These are phyloP conservation scores for Peronospora belbahrii DNA, from an alignment of 352 stramenopile genomes.

Conservation along the genomic window DNA sequence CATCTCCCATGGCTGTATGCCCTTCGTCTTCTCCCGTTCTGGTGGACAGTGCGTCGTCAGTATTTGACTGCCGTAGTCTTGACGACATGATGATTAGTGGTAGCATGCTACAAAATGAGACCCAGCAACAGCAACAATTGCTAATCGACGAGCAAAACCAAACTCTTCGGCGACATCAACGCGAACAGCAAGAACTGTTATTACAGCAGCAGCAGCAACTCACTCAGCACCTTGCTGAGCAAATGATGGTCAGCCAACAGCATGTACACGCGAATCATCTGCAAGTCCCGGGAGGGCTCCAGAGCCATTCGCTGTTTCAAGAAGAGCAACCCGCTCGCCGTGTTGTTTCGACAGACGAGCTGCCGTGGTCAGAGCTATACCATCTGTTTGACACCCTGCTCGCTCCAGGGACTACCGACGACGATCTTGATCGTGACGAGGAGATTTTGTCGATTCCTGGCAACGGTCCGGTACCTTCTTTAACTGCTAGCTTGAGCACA, in stretches of 20 bases:
- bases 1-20: constrained; percentile 20
- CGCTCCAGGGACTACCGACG: constrained; percentile 33
- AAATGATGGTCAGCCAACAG: constrained; percentile 33
- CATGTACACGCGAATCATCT: constrained; percentile 12
- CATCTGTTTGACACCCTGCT: constrained; percentile 63
- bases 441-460: constrained; percentile 36
- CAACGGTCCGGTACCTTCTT: constrained; percentile 18
- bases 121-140: constrained; percentile 16
- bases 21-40: constrained; percentile 24
- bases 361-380: constrained; percentile 79
- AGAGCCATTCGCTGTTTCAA: constrained; percentile 60
- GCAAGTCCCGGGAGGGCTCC: constrained; percentile 32
- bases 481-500: constrained; percentile 8
- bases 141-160: constrained; percentile 27
- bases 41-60: constrained; percentile 24
- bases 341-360: constrained; percentile 61
- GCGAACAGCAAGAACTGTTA: constrained; percentile 25
- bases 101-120: constrained; percentile 14
- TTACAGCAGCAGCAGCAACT: constrained; percentile 23
- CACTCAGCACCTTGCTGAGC: constrained; percentile 29
- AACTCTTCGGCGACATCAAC: constrained; percentile 31
- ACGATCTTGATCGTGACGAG: constrained; percentile 52
- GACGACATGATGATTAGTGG: constrained; percentile 28
- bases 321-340: constrained; percentile 45
- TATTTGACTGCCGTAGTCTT: constrained; percentile 35